A percentile compares a stretch with the other conserved stretches of the same genome.
phyloP scores from a whole-genome alignment of 2,329 filamentous ascomycete genomes.

The Monosporascus sp. region DNA sequence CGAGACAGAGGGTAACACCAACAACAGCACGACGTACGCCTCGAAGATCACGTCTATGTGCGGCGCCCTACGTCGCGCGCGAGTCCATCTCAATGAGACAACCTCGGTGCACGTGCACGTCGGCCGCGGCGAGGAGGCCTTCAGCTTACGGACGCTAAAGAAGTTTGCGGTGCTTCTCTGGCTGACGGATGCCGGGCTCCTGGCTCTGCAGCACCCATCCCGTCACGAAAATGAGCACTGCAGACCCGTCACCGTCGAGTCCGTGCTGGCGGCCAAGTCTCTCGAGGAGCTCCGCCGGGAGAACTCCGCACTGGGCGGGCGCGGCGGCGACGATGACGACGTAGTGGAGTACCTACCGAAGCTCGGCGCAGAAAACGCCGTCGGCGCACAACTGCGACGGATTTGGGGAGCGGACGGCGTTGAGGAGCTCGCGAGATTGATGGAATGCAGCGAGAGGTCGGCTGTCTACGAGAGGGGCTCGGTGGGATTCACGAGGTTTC shows the following conservation, averaged over 20 bases:
- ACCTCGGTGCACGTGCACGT: constrained; percentile 21
- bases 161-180: constrained; percentile 17
- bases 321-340: not conserved
- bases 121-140: constrained; percentile 19
- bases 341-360: constrained; percentile 12
- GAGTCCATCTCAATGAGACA: constrained; percentile 18
- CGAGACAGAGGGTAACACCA: not conserved
- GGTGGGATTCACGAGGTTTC: constrained; percentile 16
- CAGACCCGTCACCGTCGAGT: constrained; percentile 3
- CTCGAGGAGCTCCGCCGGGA: not conserved
- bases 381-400: constrained; percentile 4
- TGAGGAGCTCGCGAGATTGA: constrained; percentile 10
- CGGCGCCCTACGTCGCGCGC: constrained; percentile 10
- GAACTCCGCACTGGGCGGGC: not conserved
- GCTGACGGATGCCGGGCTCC: constrained; percentile 12
- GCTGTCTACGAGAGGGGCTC: constrained; percentile 5
- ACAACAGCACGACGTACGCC: constrained; percentile 4
- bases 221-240: constrained; percentile 9
- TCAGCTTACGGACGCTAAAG: constrained; percentile 21
- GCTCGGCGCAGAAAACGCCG: not conserved
- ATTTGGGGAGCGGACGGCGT: constrained; percentile 15
- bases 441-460: not conserved
- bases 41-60: constrained; percentile 14
- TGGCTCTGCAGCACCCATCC: constrained; percentile 20
- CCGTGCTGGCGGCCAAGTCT: constrained; percentile 2